Conservation (phyloP, 1,284 basidiomycete genomes). For the Leccinum insigne region DNA sequence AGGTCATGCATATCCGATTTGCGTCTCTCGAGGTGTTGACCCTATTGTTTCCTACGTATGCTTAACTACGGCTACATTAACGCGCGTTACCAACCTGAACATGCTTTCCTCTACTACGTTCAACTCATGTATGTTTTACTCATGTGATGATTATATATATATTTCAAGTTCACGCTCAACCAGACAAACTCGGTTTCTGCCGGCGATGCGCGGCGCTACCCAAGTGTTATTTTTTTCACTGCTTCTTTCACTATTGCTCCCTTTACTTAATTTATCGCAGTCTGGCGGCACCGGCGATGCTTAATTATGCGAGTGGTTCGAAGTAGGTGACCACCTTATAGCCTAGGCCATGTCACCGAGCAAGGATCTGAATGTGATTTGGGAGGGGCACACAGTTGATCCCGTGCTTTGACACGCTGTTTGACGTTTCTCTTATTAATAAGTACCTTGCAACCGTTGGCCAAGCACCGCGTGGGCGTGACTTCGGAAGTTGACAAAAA, state of each 20-base stretch:
- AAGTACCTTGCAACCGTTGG: background rate
- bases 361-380: background rate
- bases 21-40: no score
- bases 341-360: background rate
- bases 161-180: no score
- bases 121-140: no score
- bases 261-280: background rate
- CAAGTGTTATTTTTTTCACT: no score
- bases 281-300: background rate
- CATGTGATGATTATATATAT: no score
- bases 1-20: no score
- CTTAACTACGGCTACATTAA: no score
- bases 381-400: background rate
- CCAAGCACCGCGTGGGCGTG: background rate
- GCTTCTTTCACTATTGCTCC: background rate
- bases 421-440: background rate
- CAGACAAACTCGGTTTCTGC: no score
- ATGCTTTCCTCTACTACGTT: no score
- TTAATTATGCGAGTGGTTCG: background rate
- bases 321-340: background rate
- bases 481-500: background rate
- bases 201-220: no score
- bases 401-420: background rate
- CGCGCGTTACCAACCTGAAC: no score
- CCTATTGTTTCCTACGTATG: no score